Conservation (phyloP, 2,329 filamentous ascomycete species). For the Stachybotrys echinatus region DNA sequence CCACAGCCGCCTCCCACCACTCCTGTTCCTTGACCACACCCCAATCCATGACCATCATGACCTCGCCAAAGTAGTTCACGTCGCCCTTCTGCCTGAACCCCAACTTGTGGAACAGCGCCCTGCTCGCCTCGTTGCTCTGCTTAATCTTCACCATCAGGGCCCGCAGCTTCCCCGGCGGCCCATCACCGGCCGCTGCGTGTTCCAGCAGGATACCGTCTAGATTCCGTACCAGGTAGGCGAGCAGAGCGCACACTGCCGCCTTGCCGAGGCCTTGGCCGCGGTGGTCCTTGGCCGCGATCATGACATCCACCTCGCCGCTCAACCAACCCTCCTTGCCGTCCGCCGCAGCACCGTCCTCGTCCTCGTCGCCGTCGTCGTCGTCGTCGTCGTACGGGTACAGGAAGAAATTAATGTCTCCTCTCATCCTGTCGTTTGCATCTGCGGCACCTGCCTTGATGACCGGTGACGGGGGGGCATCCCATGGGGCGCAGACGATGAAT, state of each 20-base stretch:
- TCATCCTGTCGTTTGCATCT: conserved; percentile 55
- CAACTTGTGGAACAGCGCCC: conserved; percentile 44
- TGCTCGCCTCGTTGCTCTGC: conserved; percentile 46
- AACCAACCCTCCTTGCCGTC: conserved; percentile 19
- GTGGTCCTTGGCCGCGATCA: conserved; percentile 62
- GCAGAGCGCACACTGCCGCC: conserved; percentile 60
- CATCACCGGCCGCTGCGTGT: conserved; percentile 21
- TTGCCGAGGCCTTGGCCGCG: conserved; percentile 61
- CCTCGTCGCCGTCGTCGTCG: conserved; percentile 31
- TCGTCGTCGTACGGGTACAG: conserved; percentile 56
- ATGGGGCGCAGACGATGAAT: conserved; percentile 68
- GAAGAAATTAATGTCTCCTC: conserved; percentile 80
- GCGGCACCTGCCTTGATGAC: conserved; percentile 29
- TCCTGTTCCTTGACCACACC: conserved; percentile 12
- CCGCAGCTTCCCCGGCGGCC: conserved; percentile 8
- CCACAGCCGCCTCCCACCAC: conserved; percentile 14
- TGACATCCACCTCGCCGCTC: conserved; percentile 77
- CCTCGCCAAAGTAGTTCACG: conserved; percentile 56
- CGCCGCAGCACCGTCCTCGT: conserved; percentile 45
- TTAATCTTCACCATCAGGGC: conserved; percentile 54
- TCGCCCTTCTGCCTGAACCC: conserved; percentile 47
- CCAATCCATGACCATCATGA: conserved; percentile 42
- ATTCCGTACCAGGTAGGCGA: conserved; percentile 60
- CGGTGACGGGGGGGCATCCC: not conserved
- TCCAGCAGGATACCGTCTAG: conserved; percentile 46